These are phyloP conservation scores for Metarhizium brunneum DNA, from an alignment of 2,329 filamentous ascomycete genomes.

Conservation along the genomic window DNA sequence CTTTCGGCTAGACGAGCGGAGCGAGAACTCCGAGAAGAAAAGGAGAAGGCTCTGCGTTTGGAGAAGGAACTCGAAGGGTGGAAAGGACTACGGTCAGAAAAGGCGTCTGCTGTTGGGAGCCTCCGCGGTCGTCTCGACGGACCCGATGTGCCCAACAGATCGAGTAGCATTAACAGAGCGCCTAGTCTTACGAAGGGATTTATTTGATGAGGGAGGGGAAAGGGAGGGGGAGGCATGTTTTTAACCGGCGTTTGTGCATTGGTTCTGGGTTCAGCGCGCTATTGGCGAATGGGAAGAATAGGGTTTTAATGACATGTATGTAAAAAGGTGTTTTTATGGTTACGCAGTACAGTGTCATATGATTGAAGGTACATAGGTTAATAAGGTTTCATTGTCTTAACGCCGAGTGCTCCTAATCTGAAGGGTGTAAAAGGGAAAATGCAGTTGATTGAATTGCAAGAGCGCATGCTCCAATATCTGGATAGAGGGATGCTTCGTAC, in stretches of 20 bases:
- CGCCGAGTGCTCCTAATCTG: background rate
- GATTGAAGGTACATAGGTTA: slow-evolving; percentile 7
- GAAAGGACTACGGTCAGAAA: slow-evolving; percentile 67
- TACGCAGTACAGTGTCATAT: slow-evolving; percentile 8
- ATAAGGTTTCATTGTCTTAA: slow-evolving; percentile 1
- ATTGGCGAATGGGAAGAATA: background rate
- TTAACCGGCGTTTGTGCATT: slow-evolving; percentile 1
- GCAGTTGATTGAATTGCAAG: too few relatives aligned
- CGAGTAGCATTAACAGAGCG: slow-evolving; percentile 53
- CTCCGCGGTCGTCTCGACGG: slow-evolving; percentile 30
- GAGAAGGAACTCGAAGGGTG: slow-evolving; percentile 81
- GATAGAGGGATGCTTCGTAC: too few relatives aligned
- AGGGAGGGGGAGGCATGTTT: background rate
- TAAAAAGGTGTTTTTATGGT: slow-evolving; percentile 6
- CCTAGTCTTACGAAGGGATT: slow-evolving; percentile 74
- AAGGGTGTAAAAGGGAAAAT: too few relatives aligned
- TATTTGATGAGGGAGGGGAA: slow-evolving; percentile 1
- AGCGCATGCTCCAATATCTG: too few relatives aligned
- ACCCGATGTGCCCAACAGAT: slow-evolving; percentile 51
- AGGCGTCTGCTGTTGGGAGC: slow-evolving; percentile 34
- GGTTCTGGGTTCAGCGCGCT: background rate
- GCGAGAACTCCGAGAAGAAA: slow-evolving; percentile 80
- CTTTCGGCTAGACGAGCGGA: slow-evolving; percentile 78
- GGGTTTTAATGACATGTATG: slow-evolving; percentile 4
- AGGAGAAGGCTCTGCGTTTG: slow-evolving; percentile 69